A percentile compares a stretch with the other conserved stretches of the same genome.
These are phyloP conservation scores for Yamadazyma conglobata DNA, from an alignment of 1,139 yeast species.

Conservation along the genomic window DNA sequence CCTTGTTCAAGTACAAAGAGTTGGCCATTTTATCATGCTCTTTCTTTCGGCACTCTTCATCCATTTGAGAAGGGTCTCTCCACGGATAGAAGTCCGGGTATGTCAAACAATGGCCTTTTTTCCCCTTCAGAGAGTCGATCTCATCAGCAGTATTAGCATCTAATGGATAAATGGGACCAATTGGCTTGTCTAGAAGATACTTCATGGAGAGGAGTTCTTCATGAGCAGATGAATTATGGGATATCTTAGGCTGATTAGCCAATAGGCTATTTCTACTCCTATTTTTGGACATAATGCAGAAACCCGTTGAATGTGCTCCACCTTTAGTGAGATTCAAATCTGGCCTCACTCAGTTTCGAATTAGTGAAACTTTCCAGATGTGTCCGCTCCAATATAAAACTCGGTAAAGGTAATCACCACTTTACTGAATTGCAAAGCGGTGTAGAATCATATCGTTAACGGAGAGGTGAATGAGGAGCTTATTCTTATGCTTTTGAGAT, in stretches of 20 bases:
- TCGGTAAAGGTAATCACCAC: too few relatives aligned
- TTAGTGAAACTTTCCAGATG: too few relatives aligned
- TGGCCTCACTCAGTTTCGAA: too few relatives aligned
- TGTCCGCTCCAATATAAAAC: too few relatives aligned
- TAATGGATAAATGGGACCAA: slow-evolving; percentile 33
- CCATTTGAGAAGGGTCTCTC: slow-evolving; percentile 58
- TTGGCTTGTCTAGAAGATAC: slow-evolving; percentile 36
- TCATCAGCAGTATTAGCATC: slow-evolving; percentile 15
- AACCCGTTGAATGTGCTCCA: background rate
- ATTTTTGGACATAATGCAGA: slow-evolving; percentile 36
- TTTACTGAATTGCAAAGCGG: too few relatives aligned
- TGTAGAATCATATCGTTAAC: too few relatives aligned
- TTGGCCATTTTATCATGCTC: slow-evolving; percentile 29
- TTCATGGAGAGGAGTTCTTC: slow-evolving; percentile 38
- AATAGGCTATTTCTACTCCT: slow-evolving; percentile 35
- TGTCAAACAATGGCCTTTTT: slow-evolving; percentile 16
- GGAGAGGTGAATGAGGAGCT: too few relatives aligned
- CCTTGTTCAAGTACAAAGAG: slow-evolving; percentile 37
- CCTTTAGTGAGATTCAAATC: background rate
- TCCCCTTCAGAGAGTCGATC: slow-evolving; percentile 2
- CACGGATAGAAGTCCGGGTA: slow-evolving; percentile 83
- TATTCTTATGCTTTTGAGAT: too few relatives aligned
- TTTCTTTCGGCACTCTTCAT: slow-evolving; percentile 22
- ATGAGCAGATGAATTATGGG: slow-evolving; percentile 23
- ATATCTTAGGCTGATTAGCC: slow-evolving; percentile 26